A percentile compares a stretch with the other conserved stretches of the same genome.
These are phyloP conservation scores for Heimioporus sp. DNA, from an alignment of 768 basidiomycete species.

Conservation along the genomic window DNA sequence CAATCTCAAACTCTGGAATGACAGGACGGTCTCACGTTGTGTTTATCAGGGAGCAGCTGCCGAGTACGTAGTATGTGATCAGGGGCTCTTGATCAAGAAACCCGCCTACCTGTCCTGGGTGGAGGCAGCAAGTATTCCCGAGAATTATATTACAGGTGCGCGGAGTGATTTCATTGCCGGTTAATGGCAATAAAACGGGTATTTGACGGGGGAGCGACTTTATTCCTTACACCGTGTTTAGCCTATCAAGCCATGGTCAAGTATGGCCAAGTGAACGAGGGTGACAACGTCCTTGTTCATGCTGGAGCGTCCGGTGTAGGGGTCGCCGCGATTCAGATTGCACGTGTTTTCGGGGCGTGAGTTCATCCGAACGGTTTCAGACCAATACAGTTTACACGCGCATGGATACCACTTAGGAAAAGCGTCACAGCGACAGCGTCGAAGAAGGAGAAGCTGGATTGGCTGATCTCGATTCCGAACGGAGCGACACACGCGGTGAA, in stretches of 20 bases:
- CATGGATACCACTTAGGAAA: constrained; percentile 37
- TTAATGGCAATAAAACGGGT: background rate
- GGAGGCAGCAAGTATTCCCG: constrained; percentile 86
- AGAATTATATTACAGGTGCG: constrained; percentile 84
- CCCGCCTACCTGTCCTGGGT: constrained; percentile 73
- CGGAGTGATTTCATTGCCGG: constrained; percentile 7
- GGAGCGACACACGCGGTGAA: constrained; percentile 78
- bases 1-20: constrained; percentile 1
- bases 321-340: constrained; percentile 83
- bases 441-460: constrained; percentile 76
- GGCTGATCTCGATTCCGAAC: constrained; percentile 61
- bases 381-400: background rate
- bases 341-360: constrained; percentile 71
- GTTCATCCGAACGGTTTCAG: constrained; percentile 27
- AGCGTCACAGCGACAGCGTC: constrained; percentile 87
- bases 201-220: constrained; percentile 2
- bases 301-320: constrained; percentile 92
- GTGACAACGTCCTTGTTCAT: constrained; percentile 81
- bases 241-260: constrained; percentile 66
- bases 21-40: background rate
- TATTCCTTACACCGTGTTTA: constrained; percentile 15
- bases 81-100: constrained; percentile 71
- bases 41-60: constrained; percentile 80
- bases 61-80: constrained; percentile 70
- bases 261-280: constrained; percentile 64